phyloP scores from a whole-genome alignment of 1,284 basidiomycete species.

The Austroboletus olivaceoglutinosus region DNA sequence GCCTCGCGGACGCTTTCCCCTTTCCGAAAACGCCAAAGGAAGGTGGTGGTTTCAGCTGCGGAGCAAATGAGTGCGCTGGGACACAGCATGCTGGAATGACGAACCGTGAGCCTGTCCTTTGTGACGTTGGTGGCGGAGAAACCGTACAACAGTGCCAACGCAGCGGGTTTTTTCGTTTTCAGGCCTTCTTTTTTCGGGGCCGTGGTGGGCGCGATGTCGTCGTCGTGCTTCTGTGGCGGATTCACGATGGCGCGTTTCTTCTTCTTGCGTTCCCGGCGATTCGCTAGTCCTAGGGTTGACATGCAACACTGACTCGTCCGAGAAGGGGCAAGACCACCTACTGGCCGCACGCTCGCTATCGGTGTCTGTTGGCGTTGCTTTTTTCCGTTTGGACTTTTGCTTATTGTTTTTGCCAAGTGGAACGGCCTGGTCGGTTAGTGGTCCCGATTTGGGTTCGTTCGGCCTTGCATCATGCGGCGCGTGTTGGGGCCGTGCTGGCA shows the following conservation, averaged over 20 bases:
- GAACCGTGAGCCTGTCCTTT: conserved; percentile 66
- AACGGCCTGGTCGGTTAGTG: background rate
- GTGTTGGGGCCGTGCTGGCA: conserved; percentile 12
- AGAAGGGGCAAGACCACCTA: conserved; percentile 14
- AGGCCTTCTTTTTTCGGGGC: conserved; percentile 18
- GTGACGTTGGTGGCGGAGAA: conserved; percentile 68
- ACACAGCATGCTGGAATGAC: conserved; percentile 12
- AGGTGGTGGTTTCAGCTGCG: conserved; percentile 43
- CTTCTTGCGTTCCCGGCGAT: conserved; percentile 55
- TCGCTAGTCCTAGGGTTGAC: conserved; percentile 44
- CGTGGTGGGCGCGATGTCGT: conserved; percentile 8
- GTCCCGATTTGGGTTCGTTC: background rate
- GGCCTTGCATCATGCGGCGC: conserved; percentile 6
- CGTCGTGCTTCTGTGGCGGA: conserved; percentile 15
- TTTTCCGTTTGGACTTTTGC: conserved; percentile 14
- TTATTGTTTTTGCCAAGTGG: conserved; percentile 12
- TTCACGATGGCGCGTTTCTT: conserved; percentile 52
- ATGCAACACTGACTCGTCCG: background rate
- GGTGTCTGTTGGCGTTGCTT: conserved; percentile 8
- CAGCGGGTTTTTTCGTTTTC: conserved; percentile 41
- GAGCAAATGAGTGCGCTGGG: conserved; percentile 6
- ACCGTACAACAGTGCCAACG: conserved; percentile 71
- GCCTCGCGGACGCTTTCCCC: conserved; percentile 62
- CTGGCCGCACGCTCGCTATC: conserved; percentile 38
- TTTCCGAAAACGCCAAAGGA: conserved; percentile 66